Percentiles rank a stretch among this genome's conserved stretches.
Conservation (phyloP, 805 yeast genomes). For the Myxozyma nipponensis region DNA sequence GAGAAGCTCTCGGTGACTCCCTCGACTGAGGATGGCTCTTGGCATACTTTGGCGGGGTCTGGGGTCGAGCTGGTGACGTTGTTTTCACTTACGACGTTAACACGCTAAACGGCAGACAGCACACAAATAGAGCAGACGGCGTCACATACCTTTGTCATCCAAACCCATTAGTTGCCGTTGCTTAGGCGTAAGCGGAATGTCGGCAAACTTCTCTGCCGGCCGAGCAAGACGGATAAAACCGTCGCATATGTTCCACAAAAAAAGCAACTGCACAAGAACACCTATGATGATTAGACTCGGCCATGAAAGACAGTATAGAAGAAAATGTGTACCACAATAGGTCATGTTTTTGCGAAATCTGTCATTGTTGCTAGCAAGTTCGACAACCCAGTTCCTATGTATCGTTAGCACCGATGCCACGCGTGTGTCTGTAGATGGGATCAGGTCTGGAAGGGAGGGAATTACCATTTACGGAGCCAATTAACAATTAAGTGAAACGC, state of each 20-base stretch:
- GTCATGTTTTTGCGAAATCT: slow-evolving; percentile 5
- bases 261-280: slow-evolving; percentile 21
- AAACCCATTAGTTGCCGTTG: slow-evolving; percentile 30
- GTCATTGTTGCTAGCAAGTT: slow-evolving; percentile 4
- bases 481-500: slow-evolving; percentile 9
- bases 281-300: slow-evolving; percentile 6
- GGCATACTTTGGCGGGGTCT: slow-evolving; percentile 30
- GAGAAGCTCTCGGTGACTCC: slow-evolving; percentile 27
- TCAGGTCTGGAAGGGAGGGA: neutral
- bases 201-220: slow-evolving; percentile 22
- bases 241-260: slow-evolving; percentile 29
- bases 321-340: slow-evolving; percentile 14
- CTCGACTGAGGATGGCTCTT: slow-evolving; percentile 26
- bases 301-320: slow-evolving; percentile 8
- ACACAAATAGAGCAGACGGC: neutral
- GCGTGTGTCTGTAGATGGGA: neutral
- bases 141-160: slow-evolving; percentile 9
- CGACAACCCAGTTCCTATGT: slow-evolving; percentile 17
- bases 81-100: neutral
- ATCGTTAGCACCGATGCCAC: neutral
- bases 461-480: slow-evolving; percentile 14
- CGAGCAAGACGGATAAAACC: slow-evolving; percentile 21
- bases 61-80: slow-evolving; percentile 21
- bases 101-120: neutral
- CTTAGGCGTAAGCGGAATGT: slow-evolving; percentile 29